Percentiles rank a stretch among this genome's conserved stretches.
Evolutionary conservation across 129 eudicot species (phyloP).

Genomic region (Sambucus nigra): DNA sequence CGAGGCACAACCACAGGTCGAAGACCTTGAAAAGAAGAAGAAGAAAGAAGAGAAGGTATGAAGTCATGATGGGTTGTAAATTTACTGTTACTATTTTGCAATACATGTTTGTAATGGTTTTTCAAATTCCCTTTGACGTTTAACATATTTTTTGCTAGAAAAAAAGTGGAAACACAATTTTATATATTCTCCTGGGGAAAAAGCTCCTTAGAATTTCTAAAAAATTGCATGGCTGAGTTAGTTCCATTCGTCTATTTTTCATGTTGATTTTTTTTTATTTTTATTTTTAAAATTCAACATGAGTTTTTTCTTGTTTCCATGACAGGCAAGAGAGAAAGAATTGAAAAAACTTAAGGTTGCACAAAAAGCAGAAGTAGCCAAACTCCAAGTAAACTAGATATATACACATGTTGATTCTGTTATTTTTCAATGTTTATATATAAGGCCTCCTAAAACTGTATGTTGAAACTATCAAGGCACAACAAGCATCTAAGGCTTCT

Average conservation of each 20-base stretch:
- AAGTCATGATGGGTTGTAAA: neutral
- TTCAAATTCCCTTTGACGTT: too few species aligned
- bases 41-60: conserved; percentile 67
- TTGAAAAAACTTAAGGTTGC: conserved; percentile 85
- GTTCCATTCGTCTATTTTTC: neutral
- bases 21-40: conserved; percentile 59
- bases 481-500: conserved; percentile 41
- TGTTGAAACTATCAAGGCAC: conserved; percentile 36
- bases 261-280: neutral
- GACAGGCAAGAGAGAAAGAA: conserved; percentile 82
- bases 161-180: neutral
- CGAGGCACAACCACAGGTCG: conserved; percentile 10
- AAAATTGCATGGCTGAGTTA: neutral
- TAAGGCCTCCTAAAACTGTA: neutral
- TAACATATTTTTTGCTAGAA: neutral
- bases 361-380: conserved; percentile 82
- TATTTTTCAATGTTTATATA: too few species aligned
- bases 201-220: neutral
- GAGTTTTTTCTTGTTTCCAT: neutral
- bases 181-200: too few species aligned
- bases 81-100: neutral
- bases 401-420: too few species aligned
- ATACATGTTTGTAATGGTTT: neutral
- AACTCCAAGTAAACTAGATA: conserved; percentile 45
- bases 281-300: too few species aligned